Evolutionary conservation across 2,329 filamentous ascomycete genomes (phyloP), one percentile per base, ranked within the genome.

Genomic region (Fusarium multiceps): DNA sequence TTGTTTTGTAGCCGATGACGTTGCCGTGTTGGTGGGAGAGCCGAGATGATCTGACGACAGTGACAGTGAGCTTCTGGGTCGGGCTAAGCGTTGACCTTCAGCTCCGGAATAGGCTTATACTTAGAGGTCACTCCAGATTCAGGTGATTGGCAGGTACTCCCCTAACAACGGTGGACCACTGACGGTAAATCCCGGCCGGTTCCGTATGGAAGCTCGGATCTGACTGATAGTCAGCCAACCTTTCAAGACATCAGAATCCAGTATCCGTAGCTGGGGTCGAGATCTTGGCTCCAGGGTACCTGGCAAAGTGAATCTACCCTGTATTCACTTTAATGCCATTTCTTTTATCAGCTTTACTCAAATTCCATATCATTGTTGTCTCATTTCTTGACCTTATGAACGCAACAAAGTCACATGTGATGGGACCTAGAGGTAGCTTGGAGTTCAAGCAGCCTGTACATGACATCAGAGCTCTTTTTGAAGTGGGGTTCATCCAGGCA

Each of bases 1-100:
- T 68, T 58, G 66, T 73, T 62, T 68, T 68, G 68, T 60, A 68
- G 55, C 73, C 63, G 71, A 75, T 75, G 73, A 75, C 72, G 73
- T 75, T 71, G 68, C 69, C 71, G 54, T 60, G 55, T 49, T 68
- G 59, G 60, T 63, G 61, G 46, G 30, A 64, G 61, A 59, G 47
- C 69, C 66, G 62, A 55, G 64, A 74, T 75, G 73, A 75, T 75
- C 73, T 75, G 73, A 74, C 55, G 54, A 58, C 34, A 28, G 32
- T 51, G 49, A 51, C 53, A 34, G 28, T 48, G 60, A 63, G 69
- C 68, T 63, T 63, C 59, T 69, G 27, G 43, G 59, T 53, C 55
- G 40, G 56, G 61, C 23, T 40, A 61, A 60, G 56, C 55, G 34
- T 42, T 58, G 25, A 32, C 14, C 27, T 37, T 37, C 23, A 45